Conservation (phyloP, 495 filamentous ascomycete genomes). For the Penicillium desertorum region DNA sequence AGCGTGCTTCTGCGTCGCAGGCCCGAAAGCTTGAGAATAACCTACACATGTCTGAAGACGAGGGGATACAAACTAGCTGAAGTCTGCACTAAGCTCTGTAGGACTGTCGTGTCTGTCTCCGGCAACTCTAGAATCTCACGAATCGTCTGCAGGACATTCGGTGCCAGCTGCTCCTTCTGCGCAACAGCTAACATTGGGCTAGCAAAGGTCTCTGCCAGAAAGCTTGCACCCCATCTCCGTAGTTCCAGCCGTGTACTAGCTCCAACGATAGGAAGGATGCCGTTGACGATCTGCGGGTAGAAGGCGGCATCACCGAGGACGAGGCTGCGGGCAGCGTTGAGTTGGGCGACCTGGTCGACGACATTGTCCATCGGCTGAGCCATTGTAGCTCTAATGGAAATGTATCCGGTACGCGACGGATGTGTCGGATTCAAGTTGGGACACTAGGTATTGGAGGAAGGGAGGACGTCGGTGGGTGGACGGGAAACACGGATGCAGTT, state of each 20-base stretch:
- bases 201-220: constrained; percentile 93
- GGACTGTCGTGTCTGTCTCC: constrained; percentile 67
- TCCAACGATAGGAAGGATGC: constrained; percentile 84
- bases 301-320: constrained; percentile 78
- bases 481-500: constrained; percentile 15
- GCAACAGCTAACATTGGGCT: constrained; percentile 69
- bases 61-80: constrained; percentile 89
- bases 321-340: constrained; percentile 82
- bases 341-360: constrained; percentile 74
- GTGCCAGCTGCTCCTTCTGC: constrained; percentile 74
- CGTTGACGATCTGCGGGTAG: constrained; percentile 87
- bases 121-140: constrained; percentile 68
- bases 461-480: neutral
- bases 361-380: constrained; percentile 54
- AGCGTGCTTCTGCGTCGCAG: neutral
- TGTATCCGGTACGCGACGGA: neutral
- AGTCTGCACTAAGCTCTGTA: constrained; percentile 81
- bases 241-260: constrained; percentile 71
- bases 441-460: neutral
- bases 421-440: constrained; percentile 5
- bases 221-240: constrained; percentile 93
- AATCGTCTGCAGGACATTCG: constrained; percentile 71
- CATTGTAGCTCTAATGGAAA: constrained; percentile 33
- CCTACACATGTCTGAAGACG: constrained; percentile 90
- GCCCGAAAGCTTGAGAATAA: constrained; percentile 30